Evolutionary conservation across 768 basidiomycete genomes (phyloP).

Genomic region (Tulasnella sp.): DNA sequence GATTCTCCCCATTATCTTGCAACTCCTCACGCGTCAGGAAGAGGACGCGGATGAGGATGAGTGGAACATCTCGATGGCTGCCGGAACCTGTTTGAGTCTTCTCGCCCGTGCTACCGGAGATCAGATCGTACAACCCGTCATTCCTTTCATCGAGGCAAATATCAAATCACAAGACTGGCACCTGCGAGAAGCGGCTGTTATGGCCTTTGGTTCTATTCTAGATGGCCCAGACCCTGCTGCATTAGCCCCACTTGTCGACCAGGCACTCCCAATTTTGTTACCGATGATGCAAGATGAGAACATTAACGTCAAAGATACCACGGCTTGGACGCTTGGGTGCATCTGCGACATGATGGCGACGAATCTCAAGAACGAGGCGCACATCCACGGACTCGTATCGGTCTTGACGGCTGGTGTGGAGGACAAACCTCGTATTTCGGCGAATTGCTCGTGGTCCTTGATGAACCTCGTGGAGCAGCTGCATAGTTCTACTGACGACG

Average conservation of each 20-base stretch:
- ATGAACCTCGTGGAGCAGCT: slow-evolving; percentile 93
- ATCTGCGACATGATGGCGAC: slow-evolving; percentile 83
- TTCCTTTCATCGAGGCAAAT: slow-evolving; percentile 95
- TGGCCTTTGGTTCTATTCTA: slow-evolving; percentile 96
- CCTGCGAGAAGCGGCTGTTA: slow-evolving; percentile 89
- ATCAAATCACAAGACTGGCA: slow-evolving; percentile 92
- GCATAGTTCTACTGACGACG: slow-evolving; percentile 50
- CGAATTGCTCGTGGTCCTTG: slow-evolving; percentile 92
- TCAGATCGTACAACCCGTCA: slow-evolving; percentile 78
- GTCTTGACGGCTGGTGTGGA: slow-evolving; percentile 72
- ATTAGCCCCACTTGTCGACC: slow-evolving; percentile 80
- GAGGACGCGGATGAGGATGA: slow-evolving; percentile 98
- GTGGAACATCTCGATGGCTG: slow-evolving; percentile 98
- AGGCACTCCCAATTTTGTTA: slow-evolving; percentile 87
- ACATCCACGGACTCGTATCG: slow-evolving; percentile 69
- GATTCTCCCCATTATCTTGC: slow-evolving; percentile 83
- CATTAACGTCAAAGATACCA: slow-evolving; percentile 85
- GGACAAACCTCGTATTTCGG: slow-evolving; percentile 72
- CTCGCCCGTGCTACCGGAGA: slow-evolving; percentile 87
- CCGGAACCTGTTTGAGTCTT: slow-evolving; percentile 77
- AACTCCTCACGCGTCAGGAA: slow-evolving; percentile 81
- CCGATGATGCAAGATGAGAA: slow-evolving; percentile 88
- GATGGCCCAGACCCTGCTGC: slow-evolving; percentile 87
- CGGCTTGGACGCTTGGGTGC: slow-evolving; percentile 92
- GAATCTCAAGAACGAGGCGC: slow-evolving; percentile 79